These are phyloP conservation scores for Claviceps humidiphila DNA, from an alignment of 2,329 filamentous ascomycete genomes.

Conservation along the genomic window DNA sequence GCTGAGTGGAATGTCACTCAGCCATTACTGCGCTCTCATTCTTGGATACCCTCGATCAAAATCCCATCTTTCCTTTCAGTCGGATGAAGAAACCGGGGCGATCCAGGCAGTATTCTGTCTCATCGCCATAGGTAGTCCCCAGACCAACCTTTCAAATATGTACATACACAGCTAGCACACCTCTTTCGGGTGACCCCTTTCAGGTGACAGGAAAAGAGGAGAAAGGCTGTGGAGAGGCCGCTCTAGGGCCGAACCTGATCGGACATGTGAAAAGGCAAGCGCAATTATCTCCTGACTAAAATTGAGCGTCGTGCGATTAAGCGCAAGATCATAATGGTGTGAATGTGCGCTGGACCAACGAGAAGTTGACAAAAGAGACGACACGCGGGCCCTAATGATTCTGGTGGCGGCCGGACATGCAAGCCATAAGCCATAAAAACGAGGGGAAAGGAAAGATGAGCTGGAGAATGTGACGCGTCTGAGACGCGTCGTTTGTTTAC, in stretches of 20 bases:
- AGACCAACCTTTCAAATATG: too few species aligned
- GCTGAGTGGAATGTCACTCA: too few species aligned
- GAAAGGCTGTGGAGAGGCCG: not conserved
- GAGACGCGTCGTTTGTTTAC: slow-evolving; percentile 7
- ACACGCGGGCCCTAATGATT: not conserved
- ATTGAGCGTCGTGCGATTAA: not conserved
- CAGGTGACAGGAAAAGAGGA: not conserved
- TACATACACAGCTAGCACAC: too few species aligned
- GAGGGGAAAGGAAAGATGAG: not conserved
- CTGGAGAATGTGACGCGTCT: not conserved
- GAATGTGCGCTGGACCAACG: slow-evolving; percentile 2
- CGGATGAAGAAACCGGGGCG: too few species aligned
- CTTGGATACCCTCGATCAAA: too few species aligned
- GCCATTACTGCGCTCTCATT: too few species aligned
- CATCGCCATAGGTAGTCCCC: too few species aligned
- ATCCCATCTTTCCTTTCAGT: too few species aligned
- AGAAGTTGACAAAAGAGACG: not conserved
- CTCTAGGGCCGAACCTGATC: not conserved
- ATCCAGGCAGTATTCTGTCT: too few species aligned
- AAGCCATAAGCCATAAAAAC: not conserved
- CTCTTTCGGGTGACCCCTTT: too few species aligned
- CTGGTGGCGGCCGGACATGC: not conserved
- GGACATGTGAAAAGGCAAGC: slow-evolving; percentile 1
- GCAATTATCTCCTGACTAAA: not conserved
- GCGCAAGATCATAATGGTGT: not conserved